Evolutionary conservation across 148 eudicot species (phyloP).

Genomic region (Heliamphora exappendiculata): DNA sequence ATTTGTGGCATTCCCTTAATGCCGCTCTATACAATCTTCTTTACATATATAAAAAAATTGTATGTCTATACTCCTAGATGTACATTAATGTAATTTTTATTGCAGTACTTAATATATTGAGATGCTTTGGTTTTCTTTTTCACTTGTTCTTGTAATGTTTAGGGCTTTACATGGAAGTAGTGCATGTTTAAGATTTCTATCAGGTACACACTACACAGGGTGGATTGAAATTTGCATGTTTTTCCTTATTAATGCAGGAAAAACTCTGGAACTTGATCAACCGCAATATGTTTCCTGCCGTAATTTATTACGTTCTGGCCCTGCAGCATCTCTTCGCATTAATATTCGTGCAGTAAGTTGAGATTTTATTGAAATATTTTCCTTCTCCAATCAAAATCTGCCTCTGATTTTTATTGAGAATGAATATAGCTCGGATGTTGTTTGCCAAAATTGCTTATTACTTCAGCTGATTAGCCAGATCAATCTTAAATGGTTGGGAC

Average conservation of each 20-base stretch:
- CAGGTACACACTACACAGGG: not conserved
- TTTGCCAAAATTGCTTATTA: not conserved
- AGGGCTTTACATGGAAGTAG: not conserved
- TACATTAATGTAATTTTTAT: not conserved
- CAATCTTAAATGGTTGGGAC: not conserved
- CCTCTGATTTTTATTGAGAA: not conserved
- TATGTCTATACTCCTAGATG: too few relatives aligned
- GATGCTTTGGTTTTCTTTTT: slow-evolving; percentile 1
- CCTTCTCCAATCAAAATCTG: not conserved
- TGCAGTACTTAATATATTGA: not conserved
- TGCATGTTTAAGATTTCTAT: not conserved
- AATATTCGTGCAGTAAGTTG: slow-evolving; percentile 89
- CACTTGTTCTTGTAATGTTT: not conserved
- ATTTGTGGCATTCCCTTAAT: too few relatives aligned
- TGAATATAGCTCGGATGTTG: not conserved
- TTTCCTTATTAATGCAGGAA: slow-evolving; percentile 38
- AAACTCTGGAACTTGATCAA: slow-evolving; percentile 60
- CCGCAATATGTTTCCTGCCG: slow-evolving; percentile 73
- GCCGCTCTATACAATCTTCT: too few relatives aligned
- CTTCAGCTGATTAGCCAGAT: not conserved
- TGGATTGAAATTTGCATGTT: not conserved
- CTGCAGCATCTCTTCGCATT: slow-evolving; percentile 86
- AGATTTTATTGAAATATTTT: not conserved
- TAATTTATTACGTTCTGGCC: slow-evolving; percentile 75
- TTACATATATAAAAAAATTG: too few relatives aligned